Percentiles rank a stretch among this genome's conserved stretches.
These are phyloP conservation scores for Vitis rupestris DNA, from an alignment of 164 flowering plant genomes.

Conservation along the genomic window DNA sequence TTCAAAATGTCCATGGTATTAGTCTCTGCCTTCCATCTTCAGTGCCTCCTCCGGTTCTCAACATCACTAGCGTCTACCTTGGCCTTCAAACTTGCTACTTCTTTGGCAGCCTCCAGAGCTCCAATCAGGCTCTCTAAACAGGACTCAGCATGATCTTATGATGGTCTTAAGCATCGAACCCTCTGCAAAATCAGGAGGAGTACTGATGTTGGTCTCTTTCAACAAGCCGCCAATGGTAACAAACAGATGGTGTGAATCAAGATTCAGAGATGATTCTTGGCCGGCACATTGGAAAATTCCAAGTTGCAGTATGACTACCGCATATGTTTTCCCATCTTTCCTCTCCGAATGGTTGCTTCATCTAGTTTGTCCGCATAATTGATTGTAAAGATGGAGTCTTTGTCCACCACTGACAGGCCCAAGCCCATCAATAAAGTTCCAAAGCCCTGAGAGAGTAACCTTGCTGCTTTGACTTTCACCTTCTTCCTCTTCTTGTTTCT, in stretches of 20 bases:
- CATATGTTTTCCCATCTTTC: conserved; percentile 66
- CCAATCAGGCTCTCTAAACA: conserved; percentile 15
- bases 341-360: conserved; percentile 54
- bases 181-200: conserved; percentile 47
- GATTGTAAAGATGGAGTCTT: conserved; percentile 50
- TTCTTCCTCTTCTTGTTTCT: not conserved
- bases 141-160: not conserved
- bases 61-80: not conserved
- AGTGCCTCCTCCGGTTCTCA: too few relatives aligned
- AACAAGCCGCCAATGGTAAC: conserved; percentile 19
- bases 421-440: conserved; percentile 60
- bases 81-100: conserved; percentile 9
- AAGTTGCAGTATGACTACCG: conserved; percentile 46
- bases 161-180: conserved; percentile 34
- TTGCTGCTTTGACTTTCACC: conserved; percentile 18
- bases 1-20: too few relatives aligned
- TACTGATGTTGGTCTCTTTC: conserved; percentile 29
- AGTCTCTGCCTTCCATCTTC: not conserved
- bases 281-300: conserved; percentile 50
- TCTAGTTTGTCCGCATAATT: conserved; percentile 54
- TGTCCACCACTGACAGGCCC: conserved; percentile 60
- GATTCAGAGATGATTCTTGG: conserved; percentile 41
- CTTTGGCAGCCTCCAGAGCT: conserved; percentile 19
- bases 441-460: conserved; percentile 54
- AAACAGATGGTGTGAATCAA: conserved; percentile 38